Conservation (phyloP, 2,329 filamentous ascomycete species). For the Aspergillus fructus region DNA sequence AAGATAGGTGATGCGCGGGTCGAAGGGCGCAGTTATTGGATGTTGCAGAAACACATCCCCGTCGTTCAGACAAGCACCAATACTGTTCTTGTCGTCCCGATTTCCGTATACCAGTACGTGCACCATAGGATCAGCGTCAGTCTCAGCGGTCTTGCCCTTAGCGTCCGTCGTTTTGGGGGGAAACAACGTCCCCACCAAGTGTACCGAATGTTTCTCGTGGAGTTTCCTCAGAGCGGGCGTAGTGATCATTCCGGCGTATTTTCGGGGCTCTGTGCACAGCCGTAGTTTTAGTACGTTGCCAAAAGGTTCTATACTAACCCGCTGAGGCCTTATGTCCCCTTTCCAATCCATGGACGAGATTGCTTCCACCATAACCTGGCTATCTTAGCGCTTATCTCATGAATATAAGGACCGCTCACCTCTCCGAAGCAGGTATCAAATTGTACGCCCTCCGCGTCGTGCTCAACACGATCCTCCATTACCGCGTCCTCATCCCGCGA, state of each 20-base stretch:
- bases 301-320: not conserved
- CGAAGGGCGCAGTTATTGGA: not conserved
- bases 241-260: not conserved
- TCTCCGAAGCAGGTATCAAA: conserved; percentile 9
- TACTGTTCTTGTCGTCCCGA: not conserved
- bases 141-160: not conserved
- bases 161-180: not conserved
- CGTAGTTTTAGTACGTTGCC: not conserved
- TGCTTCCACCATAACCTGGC: not conserved
- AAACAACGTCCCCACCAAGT: not conserved
- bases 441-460: not conserved
- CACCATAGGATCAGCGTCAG: not conserved
- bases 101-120: conserved; percentile 3
- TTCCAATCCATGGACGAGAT: not conserved
- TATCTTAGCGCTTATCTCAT: not conserved
- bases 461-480: not conserved
- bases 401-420: not conserved
- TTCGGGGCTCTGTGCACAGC: not conserved
- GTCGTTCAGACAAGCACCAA: not conserved
- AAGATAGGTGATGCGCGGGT: not conserved
- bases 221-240: not conserved
- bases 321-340: not conserved
- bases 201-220: not conserved
- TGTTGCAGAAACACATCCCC: conserved; percentile 5
- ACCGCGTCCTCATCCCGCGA: not conserved